phyloP scores from a whole-genome alignment of 148 eudicot genomes.

The Amaranthus hypochondriacus region DNA sequence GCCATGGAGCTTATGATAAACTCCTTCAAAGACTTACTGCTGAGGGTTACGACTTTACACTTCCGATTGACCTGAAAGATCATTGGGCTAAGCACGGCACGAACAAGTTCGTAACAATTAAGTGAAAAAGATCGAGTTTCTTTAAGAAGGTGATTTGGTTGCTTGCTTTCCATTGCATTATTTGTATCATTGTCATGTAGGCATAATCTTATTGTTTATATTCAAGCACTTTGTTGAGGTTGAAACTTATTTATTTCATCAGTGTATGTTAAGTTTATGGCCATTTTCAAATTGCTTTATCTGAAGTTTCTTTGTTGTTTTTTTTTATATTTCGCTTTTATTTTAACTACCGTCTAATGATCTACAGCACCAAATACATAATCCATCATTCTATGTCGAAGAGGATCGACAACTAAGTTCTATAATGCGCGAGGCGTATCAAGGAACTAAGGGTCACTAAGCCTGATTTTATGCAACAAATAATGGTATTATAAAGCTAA shows the following conservation, averaged over 20 bases:
- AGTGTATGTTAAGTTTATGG: neutral
- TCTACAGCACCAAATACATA: neutral
- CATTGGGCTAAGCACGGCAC: constrained; percentile 76
- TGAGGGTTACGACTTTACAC: constrained; percentile 52
- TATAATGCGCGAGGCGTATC: neutral
- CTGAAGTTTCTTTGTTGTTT: neutral
- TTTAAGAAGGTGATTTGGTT: neutral
- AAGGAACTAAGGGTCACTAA: too few species aligned
- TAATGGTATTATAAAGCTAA: too few species aligned
- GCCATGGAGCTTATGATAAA: constrained; percentile 52
- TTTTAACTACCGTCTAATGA: neutral
- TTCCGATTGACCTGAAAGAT: constrained; percentile 54
- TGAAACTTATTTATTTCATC: neutral
- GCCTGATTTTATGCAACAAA: too few species aligned
- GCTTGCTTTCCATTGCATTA: neutral
- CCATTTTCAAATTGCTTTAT: too few species aligned
- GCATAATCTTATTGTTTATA: constrained; percentile 16
- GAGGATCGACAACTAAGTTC: too few species aligned
- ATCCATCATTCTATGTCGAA: neutral
- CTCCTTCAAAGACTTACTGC: constrained; percentile 49
- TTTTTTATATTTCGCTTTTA: neutral
- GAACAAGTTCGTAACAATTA: constrained; percentile 58
- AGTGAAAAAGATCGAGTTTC: constrained; percentile 26
- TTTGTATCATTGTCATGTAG: constrained; percentile 7
- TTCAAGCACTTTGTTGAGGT: constrained; percentile 20